Evolutionary conservation across 768 basidiomycete species (phyloP).

Genomic region (Astraeus odoratus): DNA sequence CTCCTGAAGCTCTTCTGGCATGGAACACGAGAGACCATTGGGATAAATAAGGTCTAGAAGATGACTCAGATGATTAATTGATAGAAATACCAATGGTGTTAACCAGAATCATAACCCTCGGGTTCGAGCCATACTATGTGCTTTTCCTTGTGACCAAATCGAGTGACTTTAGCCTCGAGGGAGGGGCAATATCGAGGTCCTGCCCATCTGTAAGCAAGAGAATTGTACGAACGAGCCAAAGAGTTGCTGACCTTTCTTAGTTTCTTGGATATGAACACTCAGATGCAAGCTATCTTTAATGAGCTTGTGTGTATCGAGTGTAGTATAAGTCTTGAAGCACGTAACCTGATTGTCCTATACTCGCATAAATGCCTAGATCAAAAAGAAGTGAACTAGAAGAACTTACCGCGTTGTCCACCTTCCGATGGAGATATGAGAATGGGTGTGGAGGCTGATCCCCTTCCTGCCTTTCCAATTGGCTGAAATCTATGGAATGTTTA

Average conservation of each 20-base stretch:
- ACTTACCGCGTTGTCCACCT: constrained; percentile 64
- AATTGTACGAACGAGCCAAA: not conserved
- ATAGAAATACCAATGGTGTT: not conserved
- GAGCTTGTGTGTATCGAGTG: constrained; percentile 64
- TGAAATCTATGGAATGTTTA: constrained; percentile 63
- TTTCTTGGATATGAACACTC: constrained; percentile 83
- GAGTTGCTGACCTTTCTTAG: constrained; percentile 60
- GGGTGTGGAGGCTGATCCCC: constrained; percentile 62
- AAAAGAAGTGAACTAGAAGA: not conserved
- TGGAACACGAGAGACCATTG: constrained; percentile 81
- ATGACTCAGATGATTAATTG: not conserved
- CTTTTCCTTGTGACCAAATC: constrained; percentile 62
- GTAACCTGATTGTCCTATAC: constrained; percentile 63
- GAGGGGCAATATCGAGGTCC: constrained; percentile 92
- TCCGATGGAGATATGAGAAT: constrained; percentile 69
- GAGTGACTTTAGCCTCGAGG: constrained; percentile 77
- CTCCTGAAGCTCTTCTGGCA: constrained; percentile 83
- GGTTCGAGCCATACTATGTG: constrained; percentile 89
- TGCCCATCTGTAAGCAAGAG: constrained; percentile 18
- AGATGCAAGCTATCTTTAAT: constrained; percentile 69
- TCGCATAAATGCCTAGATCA: not conserved
- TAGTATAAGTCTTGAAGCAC: constrained; percentile 73
- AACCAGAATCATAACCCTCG: constrained; percentile 86
- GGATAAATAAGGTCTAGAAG: constrained; percentile 76
- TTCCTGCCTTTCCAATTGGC: constrained; percentile 50